phyloP scores from a whole-genome alignment of 768 basidiomycete genomes.

The Lentinula lateritia region DNA sequence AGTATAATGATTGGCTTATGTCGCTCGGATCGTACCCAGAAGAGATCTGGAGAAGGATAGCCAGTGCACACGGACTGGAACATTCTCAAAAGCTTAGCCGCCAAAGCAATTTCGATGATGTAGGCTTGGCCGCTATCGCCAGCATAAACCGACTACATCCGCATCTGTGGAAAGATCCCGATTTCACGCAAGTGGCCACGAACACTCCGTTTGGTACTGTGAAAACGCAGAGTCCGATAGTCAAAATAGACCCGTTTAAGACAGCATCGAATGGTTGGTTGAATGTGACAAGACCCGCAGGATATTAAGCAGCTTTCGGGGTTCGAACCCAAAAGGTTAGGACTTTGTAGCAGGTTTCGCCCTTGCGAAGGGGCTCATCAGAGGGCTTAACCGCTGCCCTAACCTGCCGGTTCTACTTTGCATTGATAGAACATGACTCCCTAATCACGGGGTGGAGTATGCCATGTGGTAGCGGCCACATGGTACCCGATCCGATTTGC shows the following conservation, averaged over 20 bases:
- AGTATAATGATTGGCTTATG: conserved; percentile 5
- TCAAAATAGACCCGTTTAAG: conserved; percentile 3
- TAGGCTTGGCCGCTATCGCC: background rate
- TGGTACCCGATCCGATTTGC: no score
- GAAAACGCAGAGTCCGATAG: conserved; percentile 1
- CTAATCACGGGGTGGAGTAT: no score
- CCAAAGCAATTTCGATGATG: background rate
- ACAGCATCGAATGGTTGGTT: conserved; percentile 1
- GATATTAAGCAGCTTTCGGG: no score
- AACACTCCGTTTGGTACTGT: conserved; percentile 1
- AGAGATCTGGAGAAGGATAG: background rate
- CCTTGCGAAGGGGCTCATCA: no score
- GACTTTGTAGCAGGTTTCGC: no score
- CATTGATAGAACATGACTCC: no score
- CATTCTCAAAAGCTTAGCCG: background rate
- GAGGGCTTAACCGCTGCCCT: no score
- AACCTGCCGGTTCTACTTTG: no score
- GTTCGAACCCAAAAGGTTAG: no score
- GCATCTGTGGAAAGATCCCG: background rate
- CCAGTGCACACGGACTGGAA: background rate
- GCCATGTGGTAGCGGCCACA: no score
- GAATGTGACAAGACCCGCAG: conserved; percentile 2
- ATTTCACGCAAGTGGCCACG: background rate
- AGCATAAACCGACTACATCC: background rate
- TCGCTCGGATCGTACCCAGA: background rate